phyloP scores from a whole-genome alignment of 148 eudicot genomes.

The Gaultheria prostrata region DNA sequence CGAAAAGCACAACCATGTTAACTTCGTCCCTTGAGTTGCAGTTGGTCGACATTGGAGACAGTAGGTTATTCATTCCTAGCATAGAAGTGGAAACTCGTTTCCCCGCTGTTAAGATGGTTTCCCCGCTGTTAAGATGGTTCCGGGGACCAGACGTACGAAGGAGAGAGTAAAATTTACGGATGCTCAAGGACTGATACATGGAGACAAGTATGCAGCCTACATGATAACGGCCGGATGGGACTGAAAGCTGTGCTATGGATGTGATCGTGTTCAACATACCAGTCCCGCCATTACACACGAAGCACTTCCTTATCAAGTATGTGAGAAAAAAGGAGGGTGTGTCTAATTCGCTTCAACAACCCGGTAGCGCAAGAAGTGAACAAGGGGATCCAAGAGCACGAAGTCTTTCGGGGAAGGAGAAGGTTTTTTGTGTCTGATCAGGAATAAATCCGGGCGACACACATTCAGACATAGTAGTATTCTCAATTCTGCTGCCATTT shows the following conservation, averaged over 20 bases:
- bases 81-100: background rate
- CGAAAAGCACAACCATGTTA: background rate
- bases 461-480: background rate
- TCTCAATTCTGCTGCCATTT: background rate
- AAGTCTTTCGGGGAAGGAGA: background rate
- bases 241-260: background rate
- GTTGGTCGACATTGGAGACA: background rate
- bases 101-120: background rate
- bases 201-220: background rate
- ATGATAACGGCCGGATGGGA: background rate
- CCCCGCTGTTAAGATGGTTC: background rate
- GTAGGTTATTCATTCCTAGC: background rate
- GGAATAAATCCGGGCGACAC: background rate
- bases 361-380: background rate
- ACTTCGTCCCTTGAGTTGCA: background rate
- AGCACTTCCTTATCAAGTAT: background rate
- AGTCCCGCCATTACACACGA: background rate
- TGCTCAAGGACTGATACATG: background rate
- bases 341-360: background rate
- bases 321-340: background rate
- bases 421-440: background rate
- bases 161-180: background rate
- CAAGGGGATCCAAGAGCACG: background rate
- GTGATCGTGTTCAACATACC: background rate
- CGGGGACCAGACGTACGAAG: background rate